Base-by-base conservation (phyloP, 2,329 filamentous ascomycete genomes). In the Didymella segeticola region DNA sequence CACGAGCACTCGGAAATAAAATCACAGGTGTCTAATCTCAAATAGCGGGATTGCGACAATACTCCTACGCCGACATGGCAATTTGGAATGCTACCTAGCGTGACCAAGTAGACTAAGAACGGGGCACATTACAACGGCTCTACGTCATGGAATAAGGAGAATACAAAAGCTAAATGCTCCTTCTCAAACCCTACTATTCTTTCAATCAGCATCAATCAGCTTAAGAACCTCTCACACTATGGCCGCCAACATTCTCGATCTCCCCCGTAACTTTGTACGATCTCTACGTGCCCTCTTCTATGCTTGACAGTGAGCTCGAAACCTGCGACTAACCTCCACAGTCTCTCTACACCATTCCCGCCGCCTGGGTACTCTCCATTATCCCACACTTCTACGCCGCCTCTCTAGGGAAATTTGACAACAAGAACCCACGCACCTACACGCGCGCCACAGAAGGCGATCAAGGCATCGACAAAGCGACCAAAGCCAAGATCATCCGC, bases 401-500 rank as follows among this genome's bases (percentile, higher is more conserved):
- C 19, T 51, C 39, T 10, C 39, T 45, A 6, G 47, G 47, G 11
- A 51, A 38, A 30, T 43, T 51, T 22, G 47, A 51, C 33, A 51
- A 43, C 47, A 43, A 51, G 15, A 51, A 43, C 20, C 47, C 47
- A 7, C 31, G 47, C 19, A 39, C 47, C 14, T 51, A 45, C 47
- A 51, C 41, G n/a, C 47, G 33, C 20, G 47, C 38, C 33, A 51
- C 41, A 10, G 47, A 51, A n/a, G 15, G 39, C n/a, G 47, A 45
- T 12, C 39, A 45, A 26, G 33, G 19, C 39, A 38, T 51, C 26
- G 47, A 51, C 39, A 51, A 51, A 15, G 41, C 41, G 5, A 51
- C 47, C 33, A 51, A 51, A 23, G 47, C 47, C n/a, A 45, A 19
- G 19, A 51, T 51, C 12, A n/a, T 51, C 17, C 39, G 47, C 19